A percentile compares a stretch with the other conserved stretches of the same genome.
These are phyloP conservation scores for Chaetomium globosum DNA, from an alignment of 2,329 filamentous ascomycete species.

Conservation along the genomic window DNA sequence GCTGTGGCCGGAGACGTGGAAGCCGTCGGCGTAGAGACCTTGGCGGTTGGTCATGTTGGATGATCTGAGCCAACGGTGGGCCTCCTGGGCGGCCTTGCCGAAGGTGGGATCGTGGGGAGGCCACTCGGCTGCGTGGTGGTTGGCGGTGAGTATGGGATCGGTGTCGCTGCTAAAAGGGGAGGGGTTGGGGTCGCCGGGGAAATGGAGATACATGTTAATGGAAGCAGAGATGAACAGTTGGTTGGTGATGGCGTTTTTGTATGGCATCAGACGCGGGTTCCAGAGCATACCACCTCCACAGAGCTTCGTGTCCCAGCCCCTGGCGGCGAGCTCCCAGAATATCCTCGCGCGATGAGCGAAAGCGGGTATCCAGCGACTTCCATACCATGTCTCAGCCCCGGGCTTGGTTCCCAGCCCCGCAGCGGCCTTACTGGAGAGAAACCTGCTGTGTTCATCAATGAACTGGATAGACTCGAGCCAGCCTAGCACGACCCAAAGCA, in stretches of 20 bases:
- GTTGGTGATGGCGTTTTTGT: slow-evolving; percentile 97
- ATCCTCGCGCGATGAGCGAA: slow-evolving; percentile 82
- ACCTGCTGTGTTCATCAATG: slow-evolving; percentile 66
- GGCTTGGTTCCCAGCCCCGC: neutral
- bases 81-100: slow-evolving; percentile 72
- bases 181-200: slow-evolving; percentile 75
- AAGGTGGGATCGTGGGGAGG: slow-evolving; percentile 61
- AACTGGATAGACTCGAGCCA: slow-evolving; percentile 86
- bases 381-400: slow-evolving; percentile 67
- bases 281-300: slow-evolving; percentile 90
- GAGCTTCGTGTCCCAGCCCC: slow-evolving; percentile 78
- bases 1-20: slow-evolving; percentile 73
- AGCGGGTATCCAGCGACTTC: slow-evolving; percentile 69
- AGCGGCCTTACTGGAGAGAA: slow-evolving; percentile 46
- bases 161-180: slow-evolving; percentile 60
- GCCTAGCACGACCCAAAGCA: slow-evolving; percentile 90
- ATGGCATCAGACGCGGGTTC: slow-evolving; percentile 78
- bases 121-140: slow-evolving; percentile 41
- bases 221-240: slow-evolving; percentile 85
- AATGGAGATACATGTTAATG: slow-evolving; percentile 85
- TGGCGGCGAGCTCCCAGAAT: slow-evolving; percentile 79
- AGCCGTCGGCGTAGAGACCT: slow-evolving; percentile 84
- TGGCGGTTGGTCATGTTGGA: slow-evolving; percentile 78
- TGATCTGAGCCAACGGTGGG: slow-evolving; percentile 76
- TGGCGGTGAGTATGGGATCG: slow-evolving; percentile 35